Evolutionary conservation across 192 early-diverging fungal genomes (phyloP), one percentile per base, ranked within the genome.

Genomic region (Backusella sp.): DNA sequence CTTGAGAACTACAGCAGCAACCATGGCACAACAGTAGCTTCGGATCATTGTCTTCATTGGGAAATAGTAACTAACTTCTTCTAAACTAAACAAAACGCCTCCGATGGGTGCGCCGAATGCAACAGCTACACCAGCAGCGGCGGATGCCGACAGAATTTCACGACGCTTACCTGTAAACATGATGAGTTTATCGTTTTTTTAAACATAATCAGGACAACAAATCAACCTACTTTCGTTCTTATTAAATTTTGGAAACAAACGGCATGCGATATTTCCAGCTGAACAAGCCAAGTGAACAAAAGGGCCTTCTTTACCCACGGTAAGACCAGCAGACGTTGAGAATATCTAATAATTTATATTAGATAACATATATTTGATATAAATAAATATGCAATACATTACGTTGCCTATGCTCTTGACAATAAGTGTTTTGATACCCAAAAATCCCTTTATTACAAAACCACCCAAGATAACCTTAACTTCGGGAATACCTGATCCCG

Each of bases 101-200:
- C 97, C 97, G 75, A 99, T 96, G 0, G 97, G 97, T 1, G 97
- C 94, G 28, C 96, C 97, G 84, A 99, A 99, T 0, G 97, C 97
- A 23, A 96, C 95, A 32, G 94, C 91, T 9, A 99, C 93, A 49
- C 97, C 97, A 3, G 97, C 94, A 11, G 96, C 96, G 2, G 96
- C 91, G 0, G 96, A 89, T 12, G 96, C 97, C 2, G 96, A 96
- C 68, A 99, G 80, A 59, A 98, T 95, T 82, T 99, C 97, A 59
- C 97, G 89, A 68, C 92, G 93, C 74, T 96, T 95, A 46, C 92
- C 95, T 86, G 28, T 42, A 42, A 11, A 68, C 35, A 28, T 36
- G 4, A 23, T 62, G 12, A 32, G 23, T 19, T 6, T 36, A 68
- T 14, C 6, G 34, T 66, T 17, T 21, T 3, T 34, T 15, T 66